Evolutionary conservation across 768 basidiomycete species (phyloP).

Genomic region (Serendipita sp.): DNA sequence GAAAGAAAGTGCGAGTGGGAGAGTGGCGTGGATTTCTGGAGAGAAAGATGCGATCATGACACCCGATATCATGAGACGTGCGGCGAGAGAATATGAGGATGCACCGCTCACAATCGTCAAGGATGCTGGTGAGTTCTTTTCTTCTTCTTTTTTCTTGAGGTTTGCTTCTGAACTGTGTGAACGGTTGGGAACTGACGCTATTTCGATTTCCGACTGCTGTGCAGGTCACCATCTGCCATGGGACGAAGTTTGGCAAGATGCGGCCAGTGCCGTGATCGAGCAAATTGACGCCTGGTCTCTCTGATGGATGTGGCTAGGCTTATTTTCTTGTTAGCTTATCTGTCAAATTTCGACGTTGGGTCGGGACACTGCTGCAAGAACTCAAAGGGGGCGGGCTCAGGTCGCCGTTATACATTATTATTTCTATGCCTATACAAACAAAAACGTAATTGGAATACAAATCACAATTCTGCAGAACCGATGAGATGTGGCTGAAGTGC

Average conservation of each 20-base stretch:
- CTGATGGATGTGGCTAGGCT: background rate
- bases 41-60: background rate
- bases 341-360: too few relatives aligned
- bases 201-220: background rate
- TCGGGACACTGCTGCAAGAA: too few relatives aligned
- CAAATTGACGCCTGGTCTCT: background rate
- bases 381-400: too few relatives aligned
- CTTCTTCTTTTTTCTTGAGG: background rate
- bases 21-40: background rate
- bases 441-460: too few relatives aligned
- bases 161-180: background rate
- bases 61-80: background rate
- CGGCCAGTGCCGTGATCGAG: background rate
- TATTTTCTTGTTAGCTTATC: too few relatives aligned
- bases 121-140: background rate
- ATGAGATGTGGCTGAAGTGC: too few relatives aligned
- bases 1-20: background rate
- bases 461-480: too few relatives aligned
- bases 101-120: background rate
- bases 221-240: background rate
- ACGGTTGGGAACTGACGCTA: background rate
- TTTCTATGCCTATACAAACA: too few relatives aligned
- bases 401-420: too few relatives aligned
- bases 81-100: background rate
- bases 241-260: conserved; percentile 4